Base-by-base conservation (phyloP, 306 rosid species). In the Begonia peltatifolia region DNA sequence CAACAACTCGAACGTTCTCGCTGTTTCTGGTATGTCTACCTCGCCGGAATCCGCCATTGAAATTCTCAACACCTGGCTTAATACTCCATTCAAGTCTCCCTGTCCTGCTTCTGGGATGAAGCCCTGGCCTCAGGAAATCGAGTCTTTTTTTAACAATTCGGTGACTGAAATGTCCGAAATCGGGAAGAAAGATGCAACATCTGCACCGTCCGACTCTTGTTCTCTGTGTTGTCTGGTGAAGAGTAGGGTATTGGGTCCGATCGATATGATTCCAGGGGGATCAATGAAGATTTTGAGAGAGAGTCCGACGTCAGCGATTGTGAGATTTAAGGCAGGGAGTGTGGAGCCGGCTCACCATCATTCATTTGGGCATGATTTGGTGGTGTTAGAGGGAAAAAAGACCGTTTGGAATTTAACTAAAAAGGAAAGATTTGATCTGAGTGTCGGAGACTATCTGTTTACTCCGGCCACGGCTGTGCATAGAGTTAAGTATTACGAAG, bases 301-400 rank as follows among this genome's bases (percentile, higher is more conserved):
- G 61, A 76, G 36, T 12, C 95, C 96, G 4, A 88, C 96, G 0
- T 84, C 96, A 23, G 95, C 94, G 17, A 41, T 84, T 10, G 95
- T 88, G 41, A 68, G 77, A 61, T 88, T 88, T 48, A 70, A 67
- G 73, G 94, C 94, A 0, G 93, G 93, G 61, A 84, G 88, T 41
- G 88, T 84, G 12, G 96, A 88, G 62, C 96, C 93, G 10, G 96
- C 94, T 9, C 96, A 88, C 22, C 94, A 81, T 70, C 96, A 84
- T 52, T 84, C 93, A 0, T 84, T 81, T 35, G 96, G 96, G 17
- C 96, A 87, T 41, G 96, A 87, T 51, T 56, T 87, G 84, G 86
- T 84, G 43, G 96, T 88, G 59, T 6, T 70, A 3, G 69, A 77
- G 55, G 96, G 93, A 61, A 84, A 63, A 63, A 88, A 88, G 78